Percentiles rank a stretch among this genome's conserved stretches.
These are phyloP conservation scores for Plasmodium yoelii DNA, from an alignment of 169 alveolate species.

Conservation along the genomic window DNA sequence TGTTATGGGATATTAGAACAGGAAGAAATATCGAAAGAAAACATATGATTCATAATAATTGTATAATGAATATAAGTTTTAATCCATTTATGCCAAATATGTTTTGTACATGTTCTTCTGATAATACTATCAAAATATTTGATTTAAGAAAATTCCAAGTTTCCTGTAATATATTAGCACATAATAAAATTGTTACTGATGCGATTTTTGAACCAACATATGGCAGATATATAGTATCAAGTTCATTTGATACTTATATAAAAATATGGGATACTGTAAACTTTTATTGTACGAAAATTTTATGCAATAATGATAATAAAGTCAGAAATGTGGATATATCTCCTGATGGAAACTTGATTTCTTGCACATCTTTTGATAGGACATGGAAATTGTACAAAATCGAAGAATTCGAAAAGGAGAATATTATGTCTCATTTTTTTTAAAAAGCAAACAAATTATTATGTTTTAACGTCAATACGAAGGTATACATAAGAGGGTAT, in stretches of 20 bases:
- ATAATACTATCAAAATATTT: conserved; percentile 84
- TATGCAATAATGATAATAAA: conserved; percentile 81
- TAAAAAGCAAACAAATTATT: conserved; percentile 1
- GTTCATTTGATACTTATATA: conserved; percentile 84
- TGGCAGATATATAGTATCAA: conserved; percentile 85
- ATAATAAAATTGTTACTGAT: conserved; percentile 84
- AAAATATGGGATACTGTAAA: conserved; percentile 86
- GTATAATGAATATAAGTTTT: conserved; percentile 82
- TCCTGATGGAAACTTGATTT: conserved; percentile 81
- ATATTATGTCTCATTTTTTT: conserved; percentile 51
- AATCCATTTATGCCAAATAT: conserved; percentile 83
- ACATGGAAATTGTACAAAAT: conserved; percentile 83
- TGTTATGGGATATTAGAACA: conserved; percentile 85
- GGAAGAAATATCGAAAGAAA: conserved; percentile 84
- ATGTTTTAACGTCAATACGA: background rate
- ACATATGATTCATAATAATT: conserved; percentile 79
- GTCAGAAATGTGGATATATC: conserved; percentile 83
- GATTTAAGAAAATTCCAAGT: conserved; percentile 82
- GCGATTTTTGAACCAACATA: conserved; percentile 84
- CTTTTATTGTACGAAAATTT: conserved; percentile 84
- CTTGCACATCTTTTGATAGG: conserved; percentile 86
- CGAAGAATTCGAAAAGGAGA: conserved; percentile 31
- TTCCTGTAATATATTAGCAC: conserved; percentile 82
- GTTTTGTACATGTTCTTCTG: conserved; percentile 84
- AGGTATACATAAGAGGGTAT: background rate